Evolutionary conservation across 495 filamentous ascomycete species (phyloP).

Genomic region (Podospora fimiseda): DNA sequence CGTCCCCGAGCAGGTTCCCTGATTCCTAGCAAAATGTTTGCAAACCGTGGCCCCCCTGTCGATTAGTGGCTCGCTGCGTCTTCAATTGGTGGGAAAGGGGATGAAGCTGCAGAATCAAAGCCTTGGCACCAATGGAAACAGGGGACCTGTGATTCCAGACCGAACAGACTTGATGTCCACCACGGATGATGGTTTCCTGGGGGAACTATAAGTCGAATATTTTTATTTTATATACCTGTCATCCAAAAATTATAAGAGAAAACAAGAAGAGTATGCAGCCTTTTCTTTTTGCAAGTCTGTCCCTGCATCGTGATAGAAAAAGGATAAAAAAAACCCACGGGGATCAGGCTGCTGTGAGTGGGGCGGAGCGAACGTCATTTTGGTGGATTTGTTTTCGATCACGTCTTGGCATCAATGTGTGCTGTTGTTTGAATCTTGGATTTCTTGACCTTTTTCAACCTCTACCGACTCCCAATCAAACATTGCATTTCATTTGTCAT

Average conservation of each 20-base stretch:
- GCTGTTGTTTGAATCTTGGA: no score
- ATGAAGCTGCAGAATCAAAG: neutral
- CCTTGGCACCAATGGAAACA: neutral
- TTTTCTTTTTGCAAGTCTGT: neutral
- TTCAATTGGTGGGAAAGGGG: neutral
- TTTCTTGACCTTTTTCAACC: no score
- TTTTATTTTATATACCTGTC: neutral
- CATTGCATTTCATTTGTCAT: no score
- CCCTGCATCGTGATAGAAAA: neutral
- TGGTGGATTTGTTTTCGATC: neutral
- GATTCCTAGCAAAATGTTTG: neutral
- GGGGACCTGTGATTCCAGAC: no score
- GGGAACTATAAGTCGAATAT: neutral
- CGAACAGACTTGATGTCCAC: no score
- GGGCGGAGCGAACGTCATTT: conserved; percentile 8
- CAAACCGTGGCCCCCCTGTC: neutral
- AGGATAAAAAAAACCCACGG: neutral
- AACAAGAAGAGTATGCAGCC: neutral
- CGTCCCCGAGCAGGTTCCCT: neutral
- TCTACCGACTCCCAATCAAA: no score
- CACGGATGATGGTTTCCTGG: no score
- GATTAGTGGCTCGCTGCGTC: no score
- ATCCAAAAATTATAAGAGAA: neutral
- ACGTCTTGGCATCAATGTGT: conserved; percentile 5
- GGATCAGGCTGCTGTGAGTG: neutral